phyloP scores from a whole-genome alignment of 371 early-diverging fungal species.

The Saksenaea oblongispora region DNA sequence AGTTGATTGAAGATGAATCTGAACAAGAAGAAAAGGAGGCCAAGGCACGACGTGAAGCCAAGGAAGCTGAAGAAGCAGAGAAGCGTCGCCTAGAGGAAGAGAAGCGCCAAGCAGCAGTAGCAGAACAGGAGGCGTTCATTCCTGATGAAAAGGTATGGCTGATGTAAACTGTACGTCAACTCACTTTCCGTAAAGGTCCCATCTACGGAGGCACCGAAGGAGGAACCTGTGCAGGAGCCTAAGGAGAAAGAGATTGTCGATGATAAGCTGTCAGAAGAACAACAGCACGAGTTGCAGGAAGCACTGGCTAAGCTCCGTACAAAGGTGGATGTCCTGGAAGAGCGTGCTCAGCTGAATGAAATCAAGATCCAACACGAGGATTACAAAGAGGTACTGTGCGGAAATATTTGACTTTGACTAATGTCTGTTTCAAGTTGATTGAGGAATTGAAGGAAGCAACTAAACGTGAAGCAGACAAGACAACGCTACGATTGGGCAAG shows the following conservation, averaged over 20 bases:
- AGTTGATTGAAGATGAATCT: slow-evolving; percentile 89
- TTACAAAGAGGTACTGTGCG: slow-evolving; percentile 57
- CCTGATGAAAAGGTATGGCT: slow-evolving; percentile 20
- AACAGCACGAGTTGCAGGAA: slow-evolving; percentile 64
- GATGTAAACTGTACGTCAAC: not conserved
- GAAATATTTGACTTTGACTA: not conserved
- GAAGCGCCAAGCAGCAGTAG: slow-evolving; percentile 41
- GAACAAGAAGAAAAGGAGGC: slow-evolving; percentile 68
- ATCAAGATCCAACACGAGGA: slow-evolving; percentile 67
- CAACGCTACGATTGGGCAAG: slow-evolving; percentile 56
- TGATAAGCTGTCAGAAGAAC: slow-evolving; percentile 59
- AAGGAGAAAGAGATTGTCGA: slow-evolving; percentile 41
- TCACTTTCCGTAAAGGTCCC: not conserved
- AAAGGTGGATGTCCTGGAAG: slow-evolving; percentile 64
- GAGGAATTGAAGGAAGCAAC: slow-evolving; percentile 62
- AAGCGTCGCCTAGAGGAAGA: slow-evolving; percentile 34
- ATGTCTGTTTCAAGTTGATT: slow-evolving; percentile 33
- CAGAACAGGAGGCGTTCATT: slow-evolving; percentile 32
- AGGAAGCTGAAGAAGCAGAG: slow-evolving; percentile 50
- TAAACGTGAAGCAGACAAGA: slow-evolving; percentile 57
- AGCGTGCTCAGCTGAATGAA: slow-evolving; percentile 67
- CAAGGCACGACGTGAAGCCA: slow-evolving; percentile 52
- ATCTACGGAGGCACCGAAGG: slow-evolving; percentile 6
- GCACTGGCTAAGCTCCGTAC: slow-evolving; percentile 64
- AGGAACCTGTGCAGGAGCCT: slow-evolving; percentile 5